Evolutionary conservation across 2,329 filamentous ascomycete species (phyloP).

Genomic region (Eutypa lata): DNA sequence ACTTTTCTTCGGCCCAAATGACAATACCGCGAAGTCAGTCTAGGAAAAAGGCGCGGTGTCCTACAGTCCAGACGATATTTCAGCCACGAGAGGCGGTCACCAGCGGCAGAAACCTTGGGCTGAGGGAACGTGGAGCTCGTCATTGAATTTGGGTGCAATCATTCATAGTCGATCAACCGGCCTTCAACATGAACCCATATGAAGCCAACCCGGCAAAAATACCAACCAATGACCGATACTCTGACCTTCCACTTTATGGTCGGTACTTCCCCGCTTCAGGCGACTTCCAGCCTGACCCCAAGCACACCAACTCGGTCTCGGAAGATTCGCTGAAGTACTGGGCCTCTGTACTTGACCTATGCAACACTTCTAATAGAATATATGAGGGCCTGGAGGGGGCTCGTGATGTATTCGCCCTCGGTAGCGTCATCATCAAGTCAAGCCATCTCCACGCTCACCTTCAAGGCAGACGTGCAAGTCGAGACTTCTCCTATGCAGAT

Average conservation of each 20-base stretch:
- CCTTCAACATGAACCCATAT: slow-evolving; percentile 21
- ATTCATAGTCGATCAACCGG: no score
- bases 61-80: no score
- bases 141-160: no score
- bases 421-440: slow-evolving; percentile 37
- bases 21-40: no score
- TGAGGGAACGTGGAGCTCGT: no score
- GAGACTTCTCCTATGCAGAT: slow-evolving; percentile 14
- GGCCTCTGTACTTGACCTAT: slow-evolving; percentile 27
- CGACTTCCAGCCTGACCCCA: slow-evolving; percentile 22
- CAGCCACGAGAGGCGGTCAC: no score
- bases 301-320: slow-evolving; percentile 2
- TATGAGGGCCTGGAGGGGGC: slow-evolving; percentile 31
- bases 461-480: slow-evolving; percentile 1
- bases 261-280: slow-evolving; percentile 24
- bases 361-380: slow-evolving; percentile 24
- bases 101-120: no score
- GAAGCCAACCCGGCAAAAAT: slow-evolving; percentile 27
- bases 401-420: slow-evolving; percentile 40
- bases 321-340: slow-evolving; percentile 27
- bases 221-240: slow-evolving; percentile 25
- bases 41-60: no score
- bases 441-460: slow-evolving; percentile 13
- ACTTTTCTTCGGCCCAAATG: no score
- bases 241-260: slow-evolving; percentile 28